Evolutionary conservation across 2,329 filamentous ascomycete genomes (phyloP), one percentile per base, ranked within the genome.

Genomic region (Mariannaea elegans): DNA sequence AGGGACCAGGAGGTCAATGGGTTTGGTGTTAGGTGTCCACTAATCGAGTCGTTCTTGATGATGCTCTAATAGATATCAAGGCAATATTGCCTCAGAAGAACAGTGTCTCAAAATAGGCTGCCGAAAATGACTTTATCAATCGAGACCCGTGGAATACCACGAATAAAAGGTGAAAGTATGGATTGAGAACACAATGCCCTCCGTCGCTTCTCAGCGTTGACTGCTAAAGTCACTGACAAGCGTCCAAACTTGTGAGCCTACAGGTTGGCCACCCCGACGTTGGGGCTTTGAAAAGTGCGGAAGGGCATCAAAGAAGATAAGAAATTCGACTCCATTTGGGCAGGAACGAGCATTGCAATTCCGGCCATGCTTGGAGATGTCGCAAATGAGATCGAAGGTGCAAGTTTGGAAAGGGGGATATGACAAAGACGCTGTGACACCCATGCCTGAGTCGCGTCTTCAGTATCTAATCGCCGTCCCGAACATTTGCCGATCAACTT

Each of bases 261-360:
- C 70, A 81, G 70, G 67, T 68, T 72, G 64, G 68, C 69, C 62
- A 82, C 82, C 82, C 82, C 82, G 66, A 62, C 82, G 70, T 81
- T 84, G 81, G 83, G 83, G 81, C 76, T 83, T 79, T 80, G 73
- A 71, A 75, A 29, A 54, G 55, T 45, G 62, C 46, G 50, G 61
- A 42, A 47, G 41, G 64, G 65, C 66, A 69, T 66, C 59, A 51
- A 48, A 19, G 32, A 49, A 8, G 48, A 55, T 6, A 44, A 3
- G n/a, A 19, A 45, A 39, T 31, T 44, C 12, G 23, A 31, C 61
- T 59, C 55, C 71, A 73, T 73, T 45, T 56, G 56, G 64, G 55
- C 61, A n/a, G 55, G 55, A 52, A 56, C 45, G 23, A 48, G 50
- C 57, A 65, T 62, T 46, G 65, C 60, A 57, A 56, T 46, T 61